Evolutionary conservation across 2,329 filamentous ascomycete species (phyloP).

Genomic region (Alternaria panax): DNA sequence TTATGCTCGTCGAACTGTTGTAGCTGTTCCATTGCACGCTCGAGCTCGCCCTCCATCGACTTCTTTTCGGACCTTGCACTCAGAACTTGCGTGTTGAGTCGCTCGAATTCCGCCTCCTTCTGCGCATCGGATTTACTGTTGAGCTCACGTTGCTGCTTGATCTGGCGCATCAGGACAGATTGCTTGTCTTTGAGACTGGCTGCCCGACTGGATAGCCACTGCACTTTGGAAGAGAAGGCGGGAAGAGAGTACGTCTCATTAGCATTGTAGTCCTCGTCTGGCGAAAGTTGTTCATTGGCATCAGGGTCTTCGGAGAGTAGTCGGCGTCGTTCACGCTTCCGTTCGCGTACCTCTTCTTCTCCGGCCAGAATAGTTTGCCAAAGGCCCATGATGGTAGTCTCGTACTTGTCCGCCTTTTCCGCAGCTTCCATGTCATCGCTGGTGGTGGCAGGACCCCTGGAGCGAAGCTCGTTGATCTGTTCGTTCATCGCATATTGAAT

Average conservation of each 20-base stretch:
- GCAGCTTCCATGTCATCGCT: constrained; percentile 33
- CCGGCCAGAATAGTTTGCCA: constrained; percentile 61
- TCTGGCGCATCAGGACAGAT: constrained; percentile 85
- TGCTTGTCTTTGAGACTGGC: constrained; percentile 85
- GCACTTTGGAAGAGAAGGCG: constrained; percentile 80
- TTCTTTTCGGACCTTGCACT: constrained; percentile 46
- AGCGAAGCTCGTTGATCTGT: constrained; percentile 38
- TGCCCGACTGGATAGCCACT: constrained; percentile 79
- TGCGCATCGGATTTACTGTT: constrained; percentile 81
- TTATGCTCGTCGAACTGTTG: constrained; percentile 41
- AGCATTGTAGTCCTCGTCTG: constrained; percentile 65
- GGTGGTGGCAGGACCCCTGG: constrained; percentile 21
- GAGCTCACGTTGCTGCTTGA: constrained; percentile 92
- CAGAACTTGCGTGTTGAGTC: constrained; percentile 53
- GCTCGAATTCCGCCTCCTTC: constrained; percentile 50
- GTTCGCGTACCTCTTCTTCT: constrained; percentile 51
- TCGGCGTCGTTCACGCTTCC: constrained; percentile 45
- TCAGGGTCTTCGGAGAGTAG: constrained; percentile 60
- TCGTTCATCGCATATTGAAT: constrained; percentile 43
- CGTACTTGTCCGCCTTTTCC: constrained; percentile 54
- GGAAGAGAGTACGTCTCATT: constrained; percentile 73
- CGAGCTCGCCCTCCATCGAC: constrained; percentile 46
- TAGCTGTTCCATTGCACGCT: constrained; percentile 45
- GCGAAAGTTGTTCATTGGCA: constrained; percentile 67
- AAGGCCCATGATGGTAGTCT: constrained; percentile 58